Base-by-base conservation (phyloP, 176 grass and related monocot genomes). In the Hordeum marinum region DNA sequence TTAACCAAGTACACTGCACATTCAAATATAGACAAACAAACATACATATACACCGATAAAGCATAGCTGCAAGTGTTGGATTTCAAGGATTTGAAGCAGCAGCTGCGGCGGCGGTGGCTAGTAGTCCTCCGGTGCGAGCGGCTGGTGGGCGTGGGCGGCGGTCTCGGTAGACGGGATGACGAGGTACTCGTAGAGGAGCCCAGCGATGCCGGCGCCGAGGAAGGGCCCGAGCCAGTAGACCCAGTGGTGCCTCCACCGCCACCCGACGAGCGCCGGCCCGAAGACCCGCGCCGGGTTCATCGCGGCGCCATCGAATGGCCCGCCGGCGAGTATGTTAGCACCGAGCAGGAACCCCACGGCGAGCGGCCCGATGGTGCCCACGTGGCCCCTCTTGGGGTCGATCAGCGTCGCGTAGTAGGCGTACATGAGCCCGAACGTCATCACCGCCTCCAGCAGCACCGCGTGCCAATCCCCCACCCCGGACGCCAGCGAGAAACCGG, bases 281-380 rank as follows among this genome's bases (percentile, higher is more conserved):
- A 99, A 99, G 25, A 87, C 96, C 79, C 96, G 25, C 32, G 91
- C 96, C 4, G 96, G 93, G 57, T 99, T 99, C 96, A 99, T 99
- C 32, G 84, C 90, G 3, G 93, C 96, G 13, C 96, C 96, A 20
- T 99, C 96, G 74, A 99, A 99, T 0, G 96, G 86, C 1, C 90
- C 86, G 1, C 91, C 94, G 1, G 94, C 88, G 21, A 99, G 91
- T 64, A 96, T 92, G 91, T 99, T 99, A 45, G 93, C 96, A 14
- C 93, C 96, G 3, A 92, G 68, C 46, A 99, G 62, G 87, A 99
- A 99, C 1, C 96, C 96, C 0, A 99, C 76, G 52, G 93, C 91
- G 6, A 96, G 88, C 25, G 96, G 96, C 31, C 82, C 96, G 68
- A 99, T 86, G 83, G 91, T 98, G 69, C 93, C 93, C 0, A 94